These are phyloP conservation scores for Mucor piriformis DNA, from an alignment of 371 early-diverging fungal species.

Conservation along the genomic window DNA sequence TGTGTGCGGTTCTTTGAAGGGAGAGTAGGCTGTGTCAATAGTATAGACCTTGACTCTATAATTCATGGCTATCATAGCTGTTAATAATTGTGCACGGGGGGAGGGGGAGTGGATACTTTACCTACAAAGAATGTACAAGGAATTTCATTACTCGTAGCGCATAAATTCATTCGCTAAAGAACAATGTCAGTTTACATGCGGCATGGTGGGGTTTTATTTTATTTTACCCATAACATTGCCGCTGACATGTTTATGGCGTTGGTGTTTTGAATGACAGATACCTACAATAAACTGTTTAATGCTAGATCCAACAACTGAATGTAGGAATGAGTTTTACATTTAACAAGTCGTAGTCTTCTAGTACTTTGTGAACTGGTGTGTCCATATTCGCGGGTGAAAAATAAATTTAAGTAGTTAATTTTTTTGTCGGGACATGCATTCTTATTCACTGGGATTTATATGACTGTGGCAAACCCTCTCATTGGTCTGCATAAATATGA, in stretches of 20 bases:
- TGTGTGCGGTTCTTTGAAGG: conserved; percentile 23
- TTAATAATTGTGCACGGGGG: too few relatives aligned
- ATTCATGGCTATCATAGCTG: conserved; percentile 28
- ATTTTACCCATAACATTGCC: conserved; percentile 24
- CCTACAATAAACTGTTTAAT: too few relatives aligned
- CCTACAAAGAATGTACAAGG: conserved; percentile 48
- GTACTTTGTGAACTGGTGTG: conserved; percentile 24
- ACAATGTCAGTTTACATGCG: neutral
- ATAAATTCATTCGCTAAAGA: conserved; percentile 49
- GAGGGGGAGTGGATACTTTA: too few relatives aligned
- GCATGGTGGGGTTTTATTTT: neutral
- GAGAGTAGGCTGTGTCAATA: conserved; percentile 19
- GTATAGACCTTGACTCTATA: conserved; percentile 32
- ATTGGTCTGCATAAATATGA: too few relatives aligned
- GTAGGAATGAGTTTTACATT: too few relatives aligned
- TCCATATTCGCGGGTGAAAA: conserved; percentile 4
- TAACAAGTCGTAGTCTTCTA: conserved; percentile 26
- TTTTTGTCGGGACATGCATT: too few relatives aligned
- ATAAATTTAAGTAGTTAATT: too few relatives aligned
- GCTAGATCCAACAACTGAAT: too few relatives aligned
- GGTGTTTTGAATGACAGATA: conserved; percentile 18
- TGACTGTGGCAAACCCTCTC: too few relatives aligned
- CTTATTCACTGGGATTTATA: too few relatives aligned
- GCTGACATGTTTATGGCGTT: conserved; percentile 15
- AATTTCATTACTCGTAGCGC: conserved; percentile 39